Base-by-base conservation (phyloP, 2,329 filamentous ascomycete genomes). In the Talaromyces sp. region DNA sequence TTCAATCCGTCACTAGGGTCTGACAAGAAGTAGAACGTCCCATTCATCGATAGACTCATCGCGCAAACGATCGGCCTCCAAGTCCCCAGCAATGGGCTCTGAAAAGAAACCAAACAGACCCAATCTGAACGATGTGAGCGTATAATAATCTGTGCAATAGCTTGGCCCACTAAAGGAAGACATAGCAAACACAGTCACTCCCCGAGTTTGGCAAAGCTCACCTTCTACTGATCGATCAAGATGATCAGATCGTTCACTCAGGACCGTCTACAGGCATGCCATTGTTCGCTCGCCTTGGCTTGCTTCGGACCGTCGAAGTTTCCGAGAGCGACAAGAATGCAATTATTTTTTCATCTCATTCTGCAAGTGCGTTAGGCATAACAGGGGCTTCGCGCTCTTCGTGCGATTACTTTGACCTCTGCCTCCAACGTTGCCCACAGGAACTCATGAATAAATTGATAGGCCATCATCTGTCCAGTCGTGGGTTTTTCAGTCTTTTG, bases 351-450 rank as follows among this genome's bases (percentile, higher is more conserved):
- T 39, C 54, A 25, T 57, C 54, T 25, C 54, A 57, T n/a, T 57
- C 54, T 41, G 54, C 33, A 41, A 35, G 35, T 10, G 54, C 54
- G 3, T 57, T 57, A 41, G 54, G 54, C 19, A 57, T 57, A 39
- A 57, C n/a, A 57, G 54, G 54, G 17, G 54, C 54, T 25, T 57
- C 54, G 22, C 54, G 33, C 35, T 57, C 54, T 57, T 57, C 54
- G 3, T 39, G 54, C 10, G 54, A 57, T 39, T 57, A 22, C 19
- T 57, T 57, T 10, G 54, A 57, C 19, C 54, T 57, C 13, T 57
- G 54, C 33, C 54, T 57, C 9, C 54, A 57, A 57, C 33, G 54
- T 15, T 57, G 54, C 35, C 35, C 54, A 25, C 54, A 57, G 35
- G 54, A 57, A 41, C 54, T 57, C n/a, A 57, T 57, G 54, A 37